Conservation (phyloP, 768 basidiomycete genomes). For the Collybiopsis luxurians region DNA sequence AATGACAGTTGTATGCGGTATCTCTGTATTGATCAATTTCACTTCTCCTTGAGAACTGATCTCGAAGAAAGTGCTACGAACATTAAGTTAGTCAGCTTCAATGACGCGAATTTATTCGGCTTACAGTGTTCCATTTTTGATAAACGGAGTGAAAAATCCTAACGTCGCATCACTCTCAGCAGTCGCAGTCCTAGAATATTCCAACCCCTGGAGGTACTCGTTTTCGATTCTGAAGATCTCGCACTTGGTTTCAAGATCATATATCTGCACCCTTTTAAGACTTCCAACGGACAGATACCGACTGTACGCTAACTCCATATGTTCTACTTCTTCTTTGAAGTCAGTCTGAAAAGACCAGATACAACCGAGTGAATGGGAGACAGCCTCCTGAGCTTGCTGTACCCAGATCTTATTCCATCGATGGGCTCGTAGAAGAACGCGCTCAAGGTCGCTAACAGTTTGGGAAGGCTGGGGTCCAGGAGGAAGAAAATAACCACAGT, state of each 20-base stretch:
- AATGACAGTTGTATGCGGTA: background rate
- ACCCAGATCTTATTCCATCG: background rate
- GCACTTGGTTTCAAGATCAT: background rate
- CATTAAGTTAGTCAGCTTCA: too few relatives aligned
- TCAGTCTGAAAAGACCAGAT: background rate
- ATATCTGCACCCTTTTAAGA: background rate
- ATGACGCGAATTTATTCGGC: too few relatives aligned
- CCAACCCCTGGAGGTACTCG: background rate
- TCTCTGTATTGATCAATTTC: too few relatives aligned
- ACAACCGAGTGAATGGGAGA: background rate
- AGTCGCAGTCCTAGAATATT: background rate
- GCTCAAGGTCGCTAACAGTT: background rate
- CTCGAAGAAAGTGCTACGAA: too few relatives aligned
- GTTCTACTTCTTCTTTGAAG: background rate
- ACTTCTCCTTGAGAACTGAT: too few relatives aligned
- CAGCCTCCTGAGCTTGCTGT: background rate
- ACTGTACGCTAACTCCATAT: background rate
- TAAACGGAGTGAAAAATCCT: background rate
- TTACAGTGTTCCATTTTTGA: too few relatives aligned
- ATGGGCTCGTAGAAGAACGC: background rate
- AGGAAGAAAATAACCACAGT: background rate
- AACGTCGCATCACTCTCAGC: background rate
- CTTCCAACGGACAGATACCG: background rate
- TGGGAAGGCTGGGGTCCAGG: background rate
- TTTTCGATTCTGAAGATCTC: background rate